phyloP scores from a whole-genome alignment of 148 eudicot genomes.

The Nyssa sinensis region DNA sequence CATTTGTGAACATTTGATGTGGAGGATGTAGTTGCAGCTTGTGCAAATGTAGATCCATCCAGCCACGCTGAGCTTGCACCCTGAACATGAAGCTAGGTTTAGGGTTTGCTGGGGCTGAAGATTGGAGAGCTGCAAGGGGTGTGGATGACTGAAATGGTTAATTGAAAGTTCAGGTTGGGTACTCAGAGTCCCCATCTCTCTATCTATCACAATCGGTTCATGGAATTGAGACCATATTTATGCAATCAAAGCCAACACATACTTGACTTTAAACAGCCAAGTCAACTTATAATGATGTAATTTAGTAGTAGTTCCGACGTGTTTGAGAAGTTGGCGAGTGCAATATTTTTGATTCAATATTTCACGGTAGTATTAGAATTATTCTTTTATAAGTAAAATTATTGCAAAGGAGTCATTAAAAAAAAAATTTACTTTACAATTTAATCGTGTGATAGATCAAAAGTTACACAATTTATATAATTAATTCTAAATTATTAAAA shows the following conservation, averaged over 20 bases:
- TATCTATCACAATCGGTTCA: background rate
- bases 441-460: too few species aligned
- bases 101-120: constrained; percentile 14
- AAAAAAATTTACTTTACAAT: too few species aligned
- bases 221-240: background rate
- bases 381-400: too few species aligned
- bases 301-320: background rate
- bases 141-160: constrained; percentile 33
- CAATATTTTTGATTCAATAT: too few species aligned
- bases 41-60: constrained; percentile 31
- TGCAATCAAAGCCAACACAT: too few species aligned
- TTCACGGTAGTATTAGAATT: too few species aligned
- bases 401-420: too few species aligned
- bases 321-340: too few species aligned
- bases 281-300: background rate
- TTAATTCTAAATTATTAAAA: too few species aligned
- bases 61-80: constrained; percentile 25
- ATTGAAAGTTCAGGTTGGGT: constrained; percentile 6
- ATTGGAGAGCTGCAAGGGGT: constrained; percentile 22
- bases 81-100: constrained; percentile 24
- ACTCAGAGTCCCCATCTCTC: constrained; percentile 11
- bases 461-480: too few species aligned
- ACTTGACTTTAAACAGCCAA: background rate
- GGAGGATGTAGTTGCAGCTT: constrained; percentile 32
- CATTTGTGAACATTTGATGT: constrained; percentile 32